phyloP scores from a whole-genome alignment of 371 early-diverging fungal genomes.

The Mucor sp. region DNA sequence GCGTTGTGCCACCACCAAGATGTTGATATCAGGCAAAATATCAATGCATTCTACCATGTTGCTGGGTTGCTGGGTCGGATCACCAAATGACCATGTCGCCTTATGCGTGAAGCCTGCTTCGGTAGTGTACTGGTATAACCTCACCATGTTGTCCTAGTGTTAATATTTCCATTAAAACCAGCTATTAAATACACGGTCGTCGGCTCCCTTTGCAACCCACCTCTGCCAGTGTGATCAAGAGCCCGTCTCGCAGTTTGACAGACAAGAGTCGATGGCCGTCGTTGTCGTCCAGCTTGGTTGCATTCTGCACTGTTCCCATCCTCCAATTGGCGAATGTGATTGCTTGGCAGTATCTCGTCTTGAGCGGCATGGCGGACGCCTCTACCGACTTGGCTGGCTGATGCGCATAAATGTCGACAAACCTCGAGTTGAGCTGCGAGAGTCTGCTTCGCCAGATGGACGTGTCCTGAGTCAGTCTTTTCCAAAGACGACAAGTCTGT shows the following conservation, averaged over 20 bases:
- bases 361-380: conserved; percentile 27
- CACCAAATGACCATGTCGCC: conserved; percentile 41
- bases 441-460: conserved; percentile 39
- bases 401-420: conserved; percentile 42
- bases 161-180: background rate
- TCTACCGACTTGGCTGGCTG: conserved; percentile 7
- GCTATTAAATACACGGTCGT: background rate
- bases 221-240: conserved; percentile 42
- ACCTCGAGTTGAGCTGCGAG: conserved; percentile 22
- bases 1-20: conserved; percentile 47
- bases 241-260: conserved; percentile 34
- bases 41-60: conserved; percentile 47
- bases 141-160: conserved; percentile 38
- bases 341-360: conserved; percentile 42
- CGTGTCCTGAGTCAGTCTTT: conserved; percentile 35
- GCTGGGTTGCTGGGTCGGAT: conserved; percentile 11
- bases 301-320: conserved; percentile 43
- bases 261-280: conserved; percentile 31
- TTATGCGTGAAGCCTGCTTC: conserved; percentile 28
- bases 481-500: conserved; percentile 46
- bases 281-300: conserved; percentile 27
- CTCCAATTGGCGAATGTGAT: conserved; percentile 45
- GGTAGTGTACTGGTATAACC: conserved; percentile 32
- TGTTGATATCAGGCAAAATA: conserved; percentile 45
- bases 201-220: conserved; percentile 16